phyloP scores from a whole-genome alignment of 352 stramenopile genomes.

The Pythium monospermum region DNA sequence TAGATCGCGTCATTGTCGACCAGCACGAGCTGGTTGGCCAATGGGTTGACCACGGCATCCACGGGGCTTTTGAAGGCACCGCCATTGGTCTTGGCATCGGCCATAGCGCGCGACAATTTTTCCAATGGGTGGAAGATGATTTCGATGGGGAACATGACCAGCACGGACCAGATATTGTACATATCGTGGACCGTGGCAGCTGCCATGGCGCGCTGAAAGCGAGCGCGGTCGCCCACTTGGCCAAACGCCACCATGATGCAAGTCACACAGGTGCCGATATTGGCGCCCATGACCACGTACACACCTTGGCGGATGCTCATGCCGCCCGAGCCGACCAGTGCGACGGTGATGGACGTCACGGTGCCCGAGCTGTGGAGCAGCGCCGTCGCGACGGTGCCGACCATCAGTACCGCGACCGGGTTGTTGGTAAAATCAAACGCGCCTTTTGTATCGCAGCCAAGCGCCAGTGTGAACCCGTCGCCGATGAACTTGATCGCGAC shows the following conservation, averaged over 20 bases:
- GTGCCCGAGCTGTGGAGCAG: slow-evolving; percentile 38
- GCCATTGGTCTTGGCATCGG: slow-evolving; percentile 2
- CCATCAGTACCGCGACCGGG: slow-evolving; percentile 33
- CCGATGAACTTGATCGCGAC: slow-evolving; percentile 34
- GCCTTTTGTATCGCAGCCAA: slow-evolving; percentile 27
- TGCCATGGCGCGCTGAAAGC: slow-evolving; percentile 28
- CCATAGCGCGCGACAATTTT: slow-evolving; percentile 21
- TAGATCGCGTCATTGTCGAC: slow-evolving; percentile 13
- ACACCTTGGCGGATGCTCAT: slow-evolving; percentile 56
- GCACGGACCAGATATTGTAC: slow-evolving; percentile 70
- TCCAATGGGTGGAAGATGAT: slow-evolving; percentile 25
- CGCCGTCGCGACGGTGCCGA: slow-evolving; percentile 35
- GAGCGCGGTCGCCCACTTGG: slow-evolving; percentile 47
- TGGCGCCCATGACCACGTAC: slow-evolving; percentile 79
- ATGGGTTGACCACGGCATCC: slow-evolving; percentile 13
- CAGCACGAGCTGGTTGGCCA: slow-evolving; percentile 4
- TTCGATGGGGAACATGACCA: slow-evolving; percentile 40
- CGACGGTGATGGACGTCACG: slow-evolving; percentile 44
- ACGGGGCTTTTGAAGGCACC: slow-evolving; percentile 12
- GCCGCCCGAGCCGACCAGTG: slow-evolving; percentile 30
- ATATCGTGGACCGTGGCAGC: slow-evolving; percentile 19
- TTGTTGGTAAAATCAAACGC: slow-evolving; percentile 31
- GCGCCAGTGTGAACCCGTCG: slow-evolving; percentile 29
- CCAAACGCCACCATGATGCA: slow-evolving; percentile 75
- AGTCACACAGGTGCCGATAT: slow-evolving; percentile 67